A percentile compares a stretch with the other conserved stretches of the same genome.
phyloP scores from a whole-genome alignment of 1,284 basidiomycete genomes.

The Ceratorhiza oryzae-sativae region DNA sequence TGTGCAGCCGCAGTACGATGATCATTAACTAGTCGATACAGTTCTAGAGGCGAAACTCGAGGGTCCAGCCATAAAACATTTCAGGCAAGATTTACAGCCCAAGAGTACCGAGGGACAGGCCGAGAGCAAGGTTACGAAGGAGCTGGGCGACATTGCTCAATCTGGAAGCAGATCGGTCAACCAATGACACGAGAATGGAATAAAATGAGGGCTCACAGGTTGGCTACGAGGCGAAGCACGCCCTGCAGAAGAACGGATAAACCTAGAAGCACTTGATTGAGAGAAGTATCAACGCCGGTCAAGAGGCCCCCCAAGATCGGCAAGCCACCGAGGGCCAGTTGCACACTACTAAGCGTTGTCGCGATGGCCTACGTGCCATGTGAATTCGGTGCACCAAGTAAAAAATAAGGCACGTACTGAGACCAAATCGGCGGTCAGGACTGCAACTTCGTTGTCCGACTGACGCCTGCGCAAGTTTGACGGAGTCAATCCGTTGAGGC shows the following conservation, averaged over 20 bases:
- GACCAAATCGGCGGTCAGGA: slow-evolving; percentile 47
- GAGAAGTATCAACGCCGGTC: slow-evolving; percentile 47
- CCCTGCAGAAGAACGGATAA: slow-evolving; percentile 49
- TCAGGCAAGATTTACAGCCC: slow-evolving; percentile 44
- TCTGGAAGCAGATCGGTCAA: slow-evolving; percentile 36
- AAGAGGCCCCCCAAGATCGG: slow-evolving; percentile 46
- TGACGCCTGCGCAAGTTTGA: slow-evolving; percentile 45
- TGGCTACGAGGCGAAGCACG: slow-evolving; percentile 49
- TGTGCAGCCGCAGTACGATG: neutral
- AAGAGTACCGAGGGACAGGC: slow-evolving; percentile 47
- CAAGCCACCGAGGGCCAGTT: neutral
- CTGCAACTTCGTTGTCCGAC: slow-evolving; percentile 48
- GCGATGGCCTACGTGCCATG: slow-evolving; percentile 50
- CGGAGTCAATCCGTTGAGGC: slow-evolving; percentile 45
- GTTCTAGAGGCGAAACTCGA: neutral
- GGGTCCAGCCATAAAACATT: neutral
- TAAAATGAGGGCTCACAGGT: slow-evolving; percentile 45
- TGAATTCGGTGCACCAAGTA: no score
- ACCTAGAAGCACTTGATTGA: slow-evolving; percentile 48
- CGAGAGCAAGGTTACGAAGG: slow-evolving; percentile 45
- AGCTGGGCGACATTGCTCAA: slow-evolving; percentile 46
- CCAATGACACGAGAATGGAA: neutral
- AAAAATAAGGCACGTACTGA: slow-evolving; percentile 10
- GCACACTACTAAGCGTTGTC: slow-evolving; percentile 41
- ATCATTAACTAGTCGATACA: neutral